Evolutionary conservation across 2,329 filamentous ascomycete species (phyloP), one percentile per base, ranked within the genome.

Genomic region (Nothophoma quercina): DNA sequence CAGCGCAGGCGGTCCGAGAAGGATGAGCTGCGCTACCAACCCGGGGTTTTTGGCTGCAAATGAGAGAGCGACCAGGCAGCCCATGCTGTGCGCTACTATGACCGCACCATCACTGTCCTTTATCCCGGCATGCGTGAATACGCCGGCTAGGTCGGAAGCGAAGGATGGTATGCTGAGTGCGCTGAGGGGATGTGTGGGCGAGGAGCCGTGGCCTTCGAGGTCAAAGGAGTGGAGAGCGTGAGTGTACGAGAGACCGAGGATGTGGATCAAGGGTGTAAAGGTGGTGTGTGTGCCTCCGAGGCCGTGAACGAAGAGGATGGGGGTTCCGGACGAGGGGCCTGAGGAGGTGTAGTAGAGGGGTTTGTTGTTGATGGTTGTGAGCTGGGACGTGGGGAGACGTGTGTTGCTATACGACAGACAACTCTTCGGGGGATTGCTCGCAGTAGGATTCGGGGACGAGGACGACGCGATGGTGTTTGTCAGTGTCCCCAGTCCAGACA

Each of bases 161-260:
- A 81, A 76, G 0, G 75, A 79, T 0, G 67, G 60, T 29, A 85
- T 77, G 36, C 71, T 78, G 2, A 76, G 60, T 0, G 77, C 77
- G 40, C 71, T 78, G 2, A 75, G 67, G 0, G 82, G 77, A 7
- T 75, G 76, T 0, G 82, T 83, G 0, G 82, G 81, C 1, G 80
- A 81, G 6, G 81, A 70, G 0, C 83, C 83, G 55, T 84, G 82
- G 2, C 83, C 83, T 65, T 85, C 83, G 2, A 85, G 70, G 55
- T 85, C 83, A 51, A 79, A 78, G 0, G 83, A 62, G 52, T 81
- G 77, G 5, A 77, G 53, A 1, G 60, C 70, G 57, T 75, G 65
- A 2, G 64, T 59, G 10, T 66, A 55, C 4, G 58, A 49, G 8
- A 77, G 68, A 2, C 49, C 58, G 0, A 79, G 58, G 1, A 63